A percentile compares a stretch with the other conserved stretches of the same genome.
These are phyloP conservation scores for Aspergillus pseudoglaucus DNA, from an alignment of 2,329 filamentous ascomycete species.

Conservation along the genomic window DNA sequence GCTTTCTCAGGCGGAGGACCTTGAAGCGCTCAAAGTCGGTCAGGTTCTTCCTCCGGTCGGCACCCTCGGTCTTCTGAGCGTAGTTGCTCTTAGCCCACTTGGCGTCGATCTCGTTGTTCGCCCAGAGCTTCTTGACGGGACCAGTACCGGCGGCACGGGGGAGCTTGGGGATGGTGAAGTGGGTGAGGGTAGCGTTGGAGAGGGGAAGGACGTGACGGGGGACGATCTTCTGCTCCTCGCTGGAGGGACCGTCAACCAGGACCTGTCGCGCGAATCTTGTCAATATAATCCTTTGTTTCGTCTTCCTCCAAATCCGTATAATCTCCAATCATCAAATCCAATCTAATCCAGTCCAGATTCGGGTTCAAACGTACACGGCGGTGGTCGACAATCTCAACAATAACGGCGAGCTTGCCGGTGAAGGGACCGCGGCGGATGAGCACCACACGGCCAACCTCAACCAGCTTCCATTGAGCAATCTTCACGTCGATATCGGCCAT, in stretches of 20 bases:
- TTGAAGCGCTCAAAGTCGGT: slow-evolving; percentile 99
- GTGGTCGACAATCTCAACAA: slow-evolving; percentile 99
- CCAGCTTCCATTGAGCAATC: slow-evolving; percentile 83
- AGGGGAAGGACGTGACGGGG: slow-evolving; percentile 83
- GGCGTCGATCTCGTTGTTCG: slow-evolving; percentile 80
- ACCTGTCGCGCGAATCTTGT: slow-evolving; percentile 52
- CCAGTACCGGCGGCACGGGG: slow-evolving; percentile 78
- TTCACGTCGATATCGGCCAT: slow-evolving; percentile 80
- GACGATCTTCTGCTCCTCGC: slow-evolving; percentile 70
- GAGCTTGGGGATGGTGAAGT: slow-evolving; percentile 78
- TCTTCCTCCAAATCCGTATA: slow-evolving; percentile 4
- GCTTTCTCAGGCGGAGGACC: slow-evolving; percentile 98
- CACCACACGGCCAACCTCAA: slow-evolving; percentile 97
- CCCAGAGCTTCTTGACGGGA: slow-evolving; percentile 81
- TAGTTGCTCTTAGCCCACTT: slow-evolving; percentile 90
- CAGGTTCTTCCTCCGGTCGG: slow-evolving; percentile 78
- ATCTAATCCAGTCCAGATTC: slow-evolving; percentile 1
- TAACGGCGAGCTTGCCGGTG: slow-evolving; percentile 80
- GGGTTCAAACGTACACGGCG: slow-evolving; percentile 77
- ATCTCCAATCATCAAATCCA: slow-evolving; percentile 6
- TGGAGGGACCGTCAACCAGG: slow-evolving; percentile 89
- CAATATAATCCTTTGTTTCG: background rate
- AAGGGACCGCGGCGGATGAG: slow-evolving; percentile 78
- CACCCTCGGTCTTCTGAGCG: slow-evolving; percentile 87
- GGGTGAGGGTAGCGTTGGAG: slow-evolving; percentile 78